Conservation (phyloP, 2,329 filamentous ascomycete species). For the Hortaea sp. region DNA sequence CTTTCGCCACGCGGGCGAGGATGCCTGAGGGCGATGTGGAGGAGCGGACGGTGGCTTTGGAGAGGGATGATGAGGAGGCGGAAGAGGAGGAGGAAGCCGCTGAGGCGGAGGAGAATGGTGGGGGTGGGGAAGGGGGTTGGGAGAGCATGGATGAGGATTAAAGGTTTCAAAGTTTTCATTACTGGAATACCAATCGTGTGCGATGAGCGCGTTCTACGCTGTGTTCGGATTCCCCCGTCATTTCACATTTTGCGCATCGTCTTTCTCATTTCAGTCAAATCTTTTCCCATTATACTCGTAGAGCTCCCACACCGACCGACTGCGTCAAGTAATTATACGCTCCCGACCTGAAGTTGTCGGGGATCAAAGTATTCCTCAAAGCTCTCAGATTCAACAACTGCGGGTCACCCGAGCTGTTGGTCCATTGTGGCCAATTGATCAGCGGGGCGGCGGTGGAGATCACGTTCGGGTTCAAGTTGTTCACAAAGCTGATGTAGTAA, state of each 20-base stretch:
- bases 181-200: not conserved
- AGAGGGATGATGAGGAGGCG: constrained; percentile 51
- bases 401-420: constrained; percentile 23
- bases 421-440: constrained; percentile 48
- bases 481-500: constrained; percentile 65
- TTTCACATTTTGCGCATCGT: too few relatives aligned
- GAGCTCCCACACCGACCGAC: too few relatives aligned
- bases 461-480: constrained; percentile 59
- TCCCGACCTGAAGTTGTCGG: constrained; percentile 41
- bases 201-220: not conserved
- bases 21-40: constrained; percentile 50
- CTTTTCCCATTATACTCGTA: too few relatives aligned
- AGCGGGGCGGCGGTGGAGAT: constrained; percentile 26
- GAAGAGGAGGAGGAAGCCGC: constrained; percentile 49
- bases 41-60: constrained; percentile 69
- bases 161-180: too few relatives aligned
- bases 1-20: constrained; percentile 64
- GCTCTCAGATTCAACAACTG: constrained; percentile 41
- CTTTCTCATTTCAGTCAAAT: too few relatives aligned
- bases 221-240: too few relatives aligned
- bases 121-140: constrained; percentile 23
- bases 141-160: constrained; percentile 28
- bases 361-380: constrained; percentile 27
- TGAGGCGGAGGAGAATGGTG: constrained; percentile 35
- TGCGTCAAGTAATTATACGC: constrained; percentile 28